Evolutionary conservation across 2,329 filamentous ascomycete genomes (phyloP).

Genomic region (Dothideomycetes sp.): DNA sequence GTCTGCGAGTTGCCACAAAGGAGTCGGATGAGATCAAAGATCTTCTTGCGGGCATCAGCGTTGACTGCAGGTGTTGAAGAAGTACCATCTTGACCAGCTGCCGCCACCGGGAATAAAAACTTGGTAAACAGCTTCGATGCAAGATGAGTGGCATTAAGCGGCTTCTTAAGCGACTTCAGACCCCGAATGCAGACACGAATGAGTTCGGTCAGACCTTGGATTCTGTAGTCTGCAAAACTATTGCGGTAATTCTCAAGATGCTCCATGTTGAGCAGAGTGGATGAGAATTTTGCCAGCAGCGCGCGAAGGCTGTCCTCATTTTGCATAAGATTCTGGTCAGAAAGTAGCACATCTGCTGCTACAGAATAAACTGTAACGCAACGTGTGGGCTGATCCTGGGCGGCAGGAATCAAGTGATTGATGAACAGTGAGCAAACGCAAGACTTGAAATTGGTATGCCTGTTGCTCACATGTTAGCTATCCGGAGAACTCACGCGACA

Average conservation of each 20-base stretch:
- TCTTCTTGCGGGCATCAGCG: conserved; percentile 26
- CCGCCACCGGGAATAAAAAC: conserved; percentile 20
- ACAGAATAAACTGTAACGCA: neutral
- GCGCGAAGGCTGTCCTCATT: neutral
- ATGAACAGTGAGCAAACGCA: conserved; percentile 19
- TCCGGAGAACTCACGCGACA: neutral
- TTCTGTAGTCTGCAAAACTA: neutral
- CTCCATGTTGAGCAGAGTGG: neutral
- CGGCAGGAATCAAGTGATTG: conserved; percentile 17
- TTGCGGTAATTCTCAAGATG: conserved; percentile 1
- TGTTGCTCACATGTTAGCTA: neutral
- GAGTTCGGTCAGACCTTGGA: conserved; percentile 30
- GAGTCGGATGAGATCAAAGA: conserved; percentile 29
- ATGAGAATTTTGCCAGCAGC: neutral
- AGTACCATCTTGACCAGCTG: neutral
- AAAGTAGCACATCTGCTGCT: neutral
- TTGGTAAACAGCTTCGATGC: conserved; percentile 18
- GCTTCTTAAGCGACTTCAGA: conserved; percentile 24
- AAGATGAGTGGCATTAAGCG: conserved; percentile 19
- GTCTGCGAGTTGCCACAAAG: conserved; percentile 23
- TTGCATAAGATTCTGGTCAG: neutral
- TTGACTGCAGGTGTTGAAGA: conserved; percentile 19
- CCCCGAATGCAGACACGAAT: conserved; percentile 26
- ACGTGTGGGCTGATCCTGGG: conserved; percentile 8
- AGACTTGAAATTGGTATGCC: conserved; percentile 14